Evolutionary conservation across 495 filamentous ascomycete species (phyloP), one percentile per base, ranked within the genome.

Genomic region (Aspergillus kassunensis): DNA sequence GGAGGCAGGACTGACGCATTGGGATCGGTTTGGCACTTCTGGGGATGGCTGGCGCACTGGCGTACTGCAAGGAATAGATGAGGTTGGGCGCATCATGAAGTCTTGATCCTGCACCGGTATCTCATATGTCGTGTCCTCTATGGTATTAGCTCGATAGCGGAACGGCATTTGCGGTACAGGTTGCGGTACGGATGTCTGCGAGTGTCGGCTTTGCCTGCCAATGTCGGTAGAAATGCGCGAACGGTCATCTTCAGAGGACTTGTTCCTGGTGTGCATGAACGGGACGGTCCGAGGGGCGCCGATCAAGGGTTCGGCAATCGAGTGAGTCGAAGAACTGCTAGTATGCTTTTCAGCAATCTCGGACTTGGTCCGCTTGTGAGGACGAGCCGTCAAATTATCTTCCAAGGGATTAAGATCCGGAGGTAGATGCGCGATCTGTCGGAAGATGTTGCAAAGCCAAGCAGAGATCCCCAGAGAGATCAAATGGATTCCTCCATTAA

Each of bases 331-430:
- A 37, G 75, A 69, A 45, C 69, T 59, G 62, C 80, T 68, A 60
- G 72, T 54, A 66, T 76, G 65, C 70, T 82, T 72, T 19, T 80
- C 80, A 6, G 76, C 75, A 4, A 87, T 68, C 6, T 85, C 84
- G 0, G 86, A 87, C 63, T 88, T 88, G 70, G 85, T 90, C 53
- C 84, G 78, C 71, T 88, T 91, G 51, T 82, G 83, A 25, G 83
- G 77, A 13, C 90, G 84, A 10, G 88, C 84, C 5, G 91, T 96
- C 31, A 95, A 68, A 57, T 93, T 86, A 57, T 87, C 83, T 60
- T 96, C 91, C 7, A 96, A 70, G 7, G 91, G 91, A 57, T 96
- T 96, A 86, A 95, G 88, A 58, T 96, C 91, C 0, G 91, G 91
- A 2, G 91, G 91, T 48, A 96, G 77, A 12, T 73, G 73, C 20